Evolutionary conservation across 2,329 filamentous ascomycete species (phyloP).

Genomic region (Verruconis gallopava): DNA sequence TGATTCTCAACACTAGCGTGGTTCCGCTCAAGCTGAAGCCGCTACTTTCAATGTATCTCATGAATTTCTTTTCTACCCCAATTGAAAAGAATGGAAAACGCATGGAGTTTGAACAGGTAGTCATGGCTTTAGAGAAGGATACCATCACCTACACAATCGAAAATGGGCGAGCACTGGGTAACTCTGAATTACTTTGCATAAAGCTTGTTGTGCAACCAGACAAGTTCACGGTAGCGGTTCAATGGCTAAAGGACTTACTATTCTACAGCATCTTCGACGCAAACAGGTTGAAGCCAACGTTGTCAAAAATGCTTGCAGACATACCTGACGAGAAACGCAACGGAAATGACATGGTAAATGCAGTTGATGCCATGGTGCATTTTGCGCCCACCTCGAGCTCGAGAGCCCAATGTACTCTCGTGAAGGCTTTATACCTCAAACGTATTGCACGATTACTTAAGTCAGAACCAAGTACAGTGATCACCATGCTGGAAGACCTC

Average conservation of each 20-base stretch:
- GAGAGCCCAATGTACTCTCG: conserved; percentile 67
- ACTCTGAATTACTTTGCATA: conserved; percentile 69
- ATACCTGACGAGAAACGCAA: conserved; percentile 86
- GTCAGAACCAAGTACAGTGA: conserved; percentile 59
- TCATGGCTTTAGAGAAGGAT: conserved; percentile 80
- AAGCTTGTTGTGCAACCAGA: conserved; percentile 77
- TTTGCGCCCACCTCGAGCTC: conserved; percentile 62
- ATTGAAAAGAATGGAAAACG: conserved; percentile 62
- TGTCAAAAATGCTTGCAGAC: conserved; percentile 77
- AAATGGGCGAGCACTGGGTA: conserved; percentile 55
- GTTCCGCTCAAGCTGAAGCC: conserved; percentile 76
- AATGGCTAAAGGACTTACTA: conserved; percentile 75
- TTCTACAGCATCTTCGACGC: conserved; percentile 83
- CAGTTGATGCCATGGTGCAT: conserved; percentile 64
- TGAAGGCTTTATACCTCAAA: conserved; percentile 79
- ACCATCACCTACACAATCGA: conserved; percentile 74
- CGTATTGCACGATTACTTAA: conserved; percentile 70
- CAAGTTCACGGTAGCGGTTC: conserved; percentile 70
- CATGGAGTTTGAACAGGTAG: conserved; percentile 81
- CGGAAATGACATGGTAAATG: conserved; percentile 52
- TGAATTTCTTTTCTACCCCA: conserved; percentile 91
- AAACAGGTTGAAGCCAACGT: conserved; percentile 44
- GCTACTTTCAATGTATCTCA: conserved; percentile 68
- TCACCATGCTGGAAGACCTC: conserved; percentile 65
- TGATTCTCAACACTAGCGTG: conserved; percentile 66